Evolutionary conservation across 768 basidiomycete genomes (phyloP).

Genomic region (Suillus subalutaceus): DNA sequence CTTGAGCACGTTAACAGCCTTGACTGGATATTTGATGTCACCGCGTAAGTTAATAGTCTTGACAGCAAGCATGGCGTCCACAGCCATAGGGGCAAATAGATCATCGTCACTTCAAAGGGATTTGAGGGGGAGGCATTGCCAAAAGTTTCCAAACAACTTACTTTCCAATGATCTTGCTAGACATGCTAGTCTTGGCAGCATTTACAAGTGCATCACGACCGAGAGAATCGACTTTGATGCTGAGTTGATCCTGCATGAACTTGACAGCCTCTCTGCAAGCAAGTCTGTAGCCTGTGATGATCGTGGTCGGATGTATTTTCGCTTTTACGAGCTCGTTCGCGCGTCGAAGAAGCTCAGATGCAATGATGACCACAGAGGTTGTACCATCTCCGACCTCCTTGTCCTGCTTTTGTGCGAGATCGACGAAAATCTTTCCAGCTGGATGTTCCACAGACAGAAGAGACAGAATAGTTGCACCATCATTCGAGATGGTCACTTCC

Average conservation of each 20-base stretch:
- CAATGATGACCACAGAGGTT: conserved; percentile 96
- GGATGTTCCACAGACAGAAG: conserved; percentile 95
- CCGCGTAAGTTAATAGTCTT: conserved; percentile 92
- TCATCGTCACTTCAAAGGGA: conserved; percentile 79
- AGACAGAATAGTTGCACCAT: conserved; percentile 98
- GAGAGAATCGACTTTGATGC: conserved; percentile 91
- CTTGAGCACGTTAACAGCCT: conserved; percentile 97
- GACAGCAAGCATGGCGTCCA: conserved; percentile 98
- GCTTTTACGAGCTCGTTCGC: conserved; percentile 98
- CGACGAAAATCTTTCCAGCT: conserved; percentile 95
- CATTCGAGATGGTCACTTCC: conserved; percentile 99
- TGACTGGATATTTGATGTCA: conserved; percentile 98
- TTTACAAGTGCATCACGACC: conserved; percentile 92
- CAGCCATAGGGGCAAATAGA: conserved; percentile 97
- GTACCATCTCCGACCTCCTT: conserved; percentile 99
- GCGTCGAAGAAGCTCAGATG: conserved; percentile 93
- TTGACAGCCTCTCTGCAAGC: conserved; percentile 97
- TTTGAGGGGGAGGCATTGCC: not conserved
- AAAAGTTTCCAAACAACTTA: conserved; percentile 46
- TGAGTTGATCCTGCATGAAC: conserved; percentile 97
- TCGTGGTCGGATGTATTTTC: conserved; percentile 98
- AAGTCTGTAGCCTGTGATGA: conserved; percentile 97
- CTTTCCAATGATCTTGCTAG: conserved; percentile 98
- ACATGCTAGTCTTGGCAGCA: conserved; percentile 98
- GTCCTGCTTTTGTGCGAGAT: conserved; percentile 98